Base-by-base conservation (phyloP, 495 filamentous ascomycete species). In the Penicillium bovifimosum region DNA sequence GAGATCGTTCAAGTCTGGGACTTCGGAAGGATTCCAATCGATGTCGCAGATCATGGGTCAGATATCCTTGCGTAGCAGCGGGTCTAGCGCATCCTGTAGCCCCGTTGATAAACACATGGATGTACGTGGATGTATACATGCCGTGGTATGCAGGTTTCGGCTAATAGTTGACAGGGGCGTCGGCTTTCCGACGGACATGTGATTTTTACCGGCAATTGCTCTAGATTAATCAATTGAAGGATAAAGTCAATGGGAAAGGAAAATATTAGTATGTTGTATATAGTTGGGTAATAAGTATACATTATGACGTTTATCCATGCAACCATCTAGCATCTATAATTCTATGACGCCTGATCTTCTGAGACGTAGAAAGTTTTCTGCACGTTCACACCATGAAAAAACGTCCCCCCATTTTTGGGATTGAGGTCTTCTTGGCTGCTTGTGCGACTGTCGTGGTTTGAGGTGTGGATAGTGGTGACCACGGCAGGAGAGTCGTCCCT, bases 371-470 rank as follows among this genome's bases (percentile, higher is more conserved):
- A 74, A 0, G 69, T 64, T 53, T 69, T 74, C 27, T 74, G 68
- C 32, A 74, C 65, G 57, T 68, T 74, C 27, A 74, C 68, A 1
- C 66, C 71, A 9, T 40, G 43, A 34, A 55, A 56, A n/a, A 63
- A 57, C 0, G 64, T 58, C 1, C 56, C 48, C 16, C 50, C 41
- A 27, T 58, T 54, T 18, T 56, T 63, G 6, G 69, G 68, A 49
- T 72, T 66, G n/a, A 74, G 52, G 40, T 70, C 52, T 47, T 72
- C 69, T 50, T 71, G 69, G 41, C 71, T 74, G 53, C 68, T 72
- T 9, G 58, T 60, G 32, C 58, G 59, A 38, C 69, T 67, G 9
- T 63, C 64, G 6, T 45, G 55, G 29, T 56, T 55, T 2, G 63
- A 58, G 14, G 63, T 66, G 18, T 67, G 67, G 9, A 74, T 56